Conservation (phyloP, 768 basidiomycete species). For the Sporobolomyces roseus region DNA sequence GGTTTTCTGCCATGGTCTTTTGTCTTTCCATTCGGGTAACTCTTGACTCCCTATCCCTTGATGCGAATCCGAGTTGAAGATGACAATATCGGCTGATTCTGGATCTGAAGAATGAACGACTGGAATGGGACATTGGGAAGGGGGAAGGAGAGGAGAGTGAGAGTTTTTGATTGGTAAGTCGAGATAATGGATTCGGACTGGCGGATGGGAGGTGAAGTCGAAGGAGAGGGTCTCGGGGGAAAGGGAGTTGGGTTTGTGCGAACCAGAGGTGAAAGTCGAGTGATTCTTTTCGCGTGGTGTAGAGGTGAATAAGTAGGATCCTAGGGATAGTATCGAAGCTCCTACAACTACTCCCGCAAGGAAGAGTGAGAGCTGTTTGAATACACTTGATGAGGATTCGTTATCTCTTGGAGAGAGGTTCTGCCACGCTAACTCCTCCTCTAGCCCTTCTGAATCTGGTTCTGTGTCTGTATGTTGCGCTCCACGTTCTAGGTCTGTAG, state of each 20-base stretch:
- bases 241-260: not conserved
- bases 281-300: no score
- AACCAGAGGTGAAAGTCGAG: no score
- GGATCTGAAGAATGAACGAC: constrained; percentile 24
- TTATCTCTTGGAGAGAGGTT: no score
- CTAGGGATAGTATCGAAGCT: no score
- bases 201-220: constrained; percentile 2
- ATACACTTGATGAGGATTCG: no score
- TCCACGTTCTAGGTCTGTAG: no score
- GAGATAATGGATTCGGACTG: constrained; percentile 25
- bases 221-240: not conserved
- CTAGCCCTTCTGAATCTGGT: no score
- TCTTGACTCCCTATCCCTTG: not conserved
- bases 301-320: no score
- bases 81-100: constrained; percentile 25
- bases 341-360: no score
- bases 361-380: no score
- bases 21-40: not conserved
- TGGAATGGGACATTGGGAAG: constrained; percentile 19
- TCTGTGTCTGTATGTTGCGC: no score
- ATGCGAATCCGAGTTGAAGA: constrained; percentile 13
- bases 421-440: no score
- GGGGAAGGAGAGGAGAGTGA: constrained; percentile 1
- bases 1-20: constrained; percentile 27
- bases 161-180: not conserved